These are phyloP conservation scores for Saprolegnia parasitica DNA, from an alignment of 352 stramenopile species.

Conservation along the genomic window DNA sequence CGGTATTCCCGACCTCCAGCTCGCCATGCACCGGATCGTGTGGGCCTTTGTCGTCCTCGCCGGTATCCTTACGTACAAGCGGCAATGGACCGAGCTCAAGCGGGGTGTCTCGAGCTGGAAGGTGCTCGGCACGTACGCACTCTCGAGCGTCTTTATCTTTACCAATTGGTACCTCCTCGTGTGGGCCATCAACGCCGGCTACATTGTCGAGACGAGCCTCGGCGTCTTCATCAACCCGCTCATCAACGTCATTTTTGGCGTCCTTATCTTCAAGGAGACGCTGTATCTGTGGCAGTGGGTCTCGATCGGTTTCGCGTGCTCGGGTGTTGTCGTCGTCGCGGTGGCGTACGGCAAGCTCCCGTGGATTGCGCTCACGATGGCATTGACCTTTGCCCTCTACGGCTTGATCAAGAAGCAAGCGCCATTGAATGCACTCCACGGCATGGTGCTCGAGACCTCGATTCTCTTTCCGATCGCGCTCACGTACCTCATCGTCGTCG, in stretches of 20 bases:
- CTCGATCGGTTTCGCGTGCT: slow-evolving; percentile 8
- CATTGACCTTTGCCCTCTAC: slow-evolving; percentile 13
- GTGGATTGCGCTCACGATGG: slow-evolving; percentile 23
- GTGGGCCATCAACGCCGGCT: slow-evolving; percentile 12
- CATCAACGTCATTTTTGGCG: slow-evolving; percentile 20
- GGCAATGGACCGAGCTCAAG: slow-evolving; percentile 10
- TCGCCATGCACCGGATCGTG: slow-evolving; percentile 17
- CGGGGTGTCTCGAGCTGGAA: background rate
- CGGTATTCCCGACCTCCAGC: background rate
- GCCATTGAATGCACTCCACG: slow-evolving; percentile 4
- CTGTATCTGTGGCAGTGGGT: slow-evolving; percentile 12
- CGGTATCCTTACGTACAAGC: background rate
- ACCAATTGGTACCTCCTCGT: slow-evolving; percentile 10
- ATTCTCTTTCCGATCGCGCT: slow-evolving; percentile 20
- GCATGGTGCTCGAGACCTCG: slow-evolving; percentile 17
- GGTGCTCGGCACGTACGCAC: slow-evolving; percentile 18
- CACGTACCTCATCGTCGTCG: slow-evolving; percentile 6
- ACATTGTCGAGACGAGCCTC: slow-evolving; percentile 25
- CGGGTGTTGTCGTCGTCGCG: slow-evolving; percentile 18
- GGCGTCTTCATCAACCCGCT: slow-evolving; percentile 24
- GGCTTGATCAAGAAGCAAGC: slow-evolving; percentile 26
- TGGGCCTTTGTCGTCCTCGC: slow-evolving; percentile 16
- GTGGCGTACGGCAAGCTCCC: slow-evolving; percentile 27
- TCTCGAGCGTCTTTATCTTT: slow-evolving; percentile 15
- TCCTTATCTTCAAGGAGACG: slow-evolving; percentile 14